Evolutionary conservation across 257 asterid species (phyloP).

Genomic region (Misopates orontium): DNA sequence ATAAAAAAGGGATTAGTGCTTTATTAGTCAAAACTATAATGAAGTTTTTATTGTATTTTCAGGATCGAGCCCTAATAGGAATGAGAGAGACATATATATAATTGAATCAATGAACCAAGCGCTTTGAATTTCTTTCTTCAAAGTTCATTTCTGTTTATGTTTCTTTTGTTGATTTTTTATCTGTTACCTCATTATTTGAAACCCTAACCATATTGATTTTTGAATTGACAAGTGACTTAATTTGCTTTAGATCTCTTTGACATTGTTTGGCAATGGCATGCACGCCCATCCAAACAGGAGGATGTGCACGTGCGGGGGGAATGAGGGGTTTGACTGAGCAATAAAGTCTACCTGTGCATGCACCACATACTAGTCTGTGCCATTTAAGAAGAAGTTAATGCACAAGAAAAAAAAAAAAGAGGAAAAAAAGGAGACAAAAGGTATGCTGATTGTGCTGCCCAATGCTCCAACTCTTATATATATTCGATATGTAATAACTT

Average conservation of each 20-base stretch:
- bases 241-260: not conserved
- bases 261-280: not conserved
- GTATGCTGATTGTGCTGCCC: slow-evolving; percentile 41
- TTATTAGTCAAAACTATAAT: no score
- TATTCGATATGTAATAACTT: no score
- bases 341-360: slow-evolving; percentile 18
- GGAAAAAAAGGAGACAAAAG: slow-evolving; percentile 44
- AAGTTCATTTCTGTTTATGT: no score
- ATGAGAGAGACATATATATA: no score
- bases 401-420: slow-evolving; percentile 15
- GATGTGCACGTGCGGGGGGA: slow-evolving; percentile 42
- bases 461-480: slow-evolving; percentile 24
- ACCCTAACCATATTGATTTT: not conserved
- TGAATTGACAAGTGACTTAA: not conserved
- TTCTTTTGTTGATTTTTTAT: no score
- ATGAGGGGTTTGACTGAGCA: slow-evolving; percentile 35
- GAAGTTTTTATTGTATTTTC: no score
- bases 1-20: no score
- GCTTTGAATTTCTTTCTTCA: no score
- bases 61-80: no score
- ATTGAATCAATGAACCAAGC: no score
- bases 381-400: slow-evolving; percentile 31
- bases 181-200: no score
- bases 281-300: slow-evolving; percentile 15
- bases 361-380: slow-evolving; percentile 40